phyloP scores from a whole-genome alignment of 148 eudicot genomes.

The Rhododendron griersonianum region DNA sequence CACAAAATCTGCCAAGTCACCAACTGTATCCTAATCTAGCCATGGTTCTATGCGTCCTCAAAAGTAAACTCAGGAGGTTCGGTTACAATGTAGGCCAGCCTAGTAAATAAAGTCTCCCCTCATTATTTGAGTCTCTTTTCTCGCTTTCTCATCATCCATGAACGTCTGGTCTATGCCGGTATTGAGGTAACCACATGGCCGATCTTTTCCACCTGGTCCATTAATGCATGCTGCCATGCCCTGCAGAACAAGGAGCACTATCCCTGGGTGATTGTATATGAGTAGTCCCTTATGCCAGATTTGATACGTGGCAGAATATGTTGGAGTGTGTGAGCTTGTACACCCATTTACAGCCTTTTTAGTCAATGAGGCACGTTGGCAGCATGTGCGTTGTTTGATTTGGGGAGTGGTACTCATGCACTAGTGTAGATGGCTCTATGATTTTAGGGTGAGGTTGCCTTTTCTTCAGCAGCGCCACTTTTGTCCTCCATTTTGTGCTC shows the following conservation, averaged over 20 bases:
- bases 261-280: not conserved
- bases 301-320: not conserved
- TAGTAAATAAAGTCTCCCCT: too few species aligned
- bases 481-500: not conserved
- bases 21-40: not conserved
- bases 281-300: not conserved
- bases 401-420: not conserved
- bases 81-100: too few species aligned
- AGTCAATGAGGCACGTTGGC: not conserved
- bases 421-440: not conserved
- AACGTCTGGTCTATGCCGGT: not conserved
- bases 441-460: not conserved
- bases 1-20: not conserved
- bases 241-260: not conserved
- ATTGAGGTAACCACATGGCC: not conserved
- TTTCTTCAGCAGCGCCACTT: not conserved
- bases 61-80: not conserved
- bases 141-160: not conserved
- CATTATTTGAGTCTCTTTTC: too few species aligned
- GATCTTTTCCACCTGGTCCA: not conserved
- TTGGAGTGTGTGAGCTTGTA: not conserved
- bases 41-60: not conserved
- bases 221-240: not conserved
- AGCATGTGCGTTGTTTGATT: not conserved
- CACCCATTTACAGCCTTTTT: not conserved